phyloP scores from a whole-genome alignment of 768 basidiomycete genomes.

The Phlegmacium glaucopus region DNA sequence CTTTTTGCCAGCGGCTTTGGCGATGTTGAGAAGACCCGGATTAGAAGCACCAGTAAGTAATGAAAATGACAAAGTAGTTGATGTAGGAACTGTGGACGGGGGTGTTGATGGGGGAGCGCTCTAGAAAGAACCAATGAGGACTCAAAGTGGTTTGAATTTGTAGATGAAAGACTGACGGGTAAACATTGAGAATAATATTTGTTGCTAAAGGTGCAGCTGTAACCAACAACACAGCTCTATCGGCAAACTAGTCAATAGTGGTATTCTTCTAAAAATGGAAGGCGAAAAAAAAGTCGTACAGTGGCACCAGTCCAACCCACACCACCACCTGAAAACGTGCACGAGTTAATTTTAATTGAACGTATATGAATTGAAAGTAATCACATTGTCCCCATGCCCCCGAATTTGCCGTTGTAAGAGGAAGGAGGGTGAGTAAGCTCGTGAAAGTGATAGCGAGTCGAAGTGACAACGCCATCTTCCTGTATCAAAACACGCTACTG shows the following conservation, averaged over 20 bases:
- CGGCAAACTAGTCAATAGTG: neutral
- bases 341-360: neutral
- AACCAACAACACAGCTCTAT: constrained; percentile 39
- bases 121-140: neutral
- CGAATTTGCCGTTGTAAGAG: constrained; percentile 15
- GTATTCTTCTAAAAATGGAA: neutral
- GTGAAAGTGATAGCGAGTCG: constrained; percentile 4
- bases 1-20: constrained; percentile 40
- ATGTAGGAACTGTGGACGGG: too few relatives aligned
- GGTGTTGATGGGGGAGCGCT: neutral
- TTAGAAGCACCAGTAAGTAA: too few relatives aligned
- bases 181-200: constrained; percentile 45
- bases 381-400: constrained; percentile 20
- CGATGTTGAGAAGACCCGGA: constrained; percentile 15
- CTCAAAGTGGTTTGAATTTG: neutral
- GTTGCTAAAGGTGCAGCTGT: constrained; percentile 34
- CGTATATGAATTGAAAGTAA: neutral
- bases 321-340: constrained; percentile 17
- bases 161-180: constrained; percentile 16
- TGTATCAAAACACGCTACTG: neutral
- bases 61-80: too few relatives aligned
- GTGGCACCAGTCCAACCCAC: constrained; percentile 26
- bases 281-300: constrained; percentile 10
- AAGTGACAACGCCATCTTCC: neutral
- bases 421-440: constrained; percentile 11